phyloP scores from a whole-genome alignment of 805 yeast species.

The Wickerhamiella vanderwaltii region DNA sequence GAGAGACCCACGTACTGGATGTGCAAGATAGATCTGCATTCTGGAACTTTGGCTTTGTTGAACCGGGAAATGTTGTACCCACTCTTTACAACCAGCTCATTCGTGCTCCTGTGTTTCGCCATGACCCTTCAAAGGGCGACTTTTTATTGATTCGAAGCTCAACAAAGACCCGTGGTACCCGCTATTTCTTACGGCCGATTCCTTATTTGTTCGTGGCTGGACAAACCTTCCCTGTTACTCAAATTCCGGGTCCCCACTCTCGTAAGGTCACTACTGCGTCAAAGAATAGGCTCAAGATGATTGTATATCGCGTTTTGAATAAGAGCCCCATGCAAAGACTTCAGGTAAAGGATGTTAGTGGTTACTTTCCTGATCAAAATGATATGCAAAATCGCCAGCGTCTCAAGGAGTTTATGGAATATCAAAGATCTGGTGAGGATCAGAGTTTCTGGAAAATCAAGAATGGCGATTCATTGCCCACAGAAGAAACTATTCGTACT shows the following conservation, averaged over 20 bases:
- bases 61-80: constrained; percentile 86
- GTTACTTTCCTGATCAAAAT: constrained; percentile 91
- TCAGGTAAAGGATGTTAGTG: constrained; percentile 74
- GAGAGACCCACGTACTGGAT: constrained; percentile 94
- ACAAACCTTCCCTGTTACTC: constrained; percentile 83
- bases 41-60: constrained; percentile 97
- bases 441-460: constrained; percentile 92
- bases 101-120: constrained; percentile 87
- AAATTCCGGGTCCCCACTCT: constrained; percentile 95
- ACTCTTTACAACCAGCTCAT: constrained; percentile 83
- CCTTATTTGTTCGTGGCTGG: constrained; percentile 78
- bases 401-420: constrained; percentile 94
- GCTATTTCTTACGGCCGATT: constrained; percentile 55
- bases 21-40: constrained; percentile 93
- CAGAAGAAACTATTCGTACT: constrained; percentile 61
- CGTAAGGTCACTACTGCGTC: constrained; percentile 89
- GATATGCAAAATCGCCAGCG: constrained; percentile 96
- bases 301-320: constrained; percentile 78
- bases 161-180: constrained; percentile 52
- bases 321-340: constrained; percentile 60
- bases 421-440: constrained; percentile 85
- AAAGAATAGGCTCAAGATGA: constrained; percentile 84
- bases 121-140: constrained; percentile 66
- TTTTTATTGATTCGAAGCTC: constrained; percentile 69
- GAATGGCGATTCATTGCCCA: constrained; percentile 51